Evolutionary conservation across 1,139 yeast genomes (phyloP), one percentile per base, ranked within the genome.

Genomic region (Scheffersomyces stambukii): DNA sequence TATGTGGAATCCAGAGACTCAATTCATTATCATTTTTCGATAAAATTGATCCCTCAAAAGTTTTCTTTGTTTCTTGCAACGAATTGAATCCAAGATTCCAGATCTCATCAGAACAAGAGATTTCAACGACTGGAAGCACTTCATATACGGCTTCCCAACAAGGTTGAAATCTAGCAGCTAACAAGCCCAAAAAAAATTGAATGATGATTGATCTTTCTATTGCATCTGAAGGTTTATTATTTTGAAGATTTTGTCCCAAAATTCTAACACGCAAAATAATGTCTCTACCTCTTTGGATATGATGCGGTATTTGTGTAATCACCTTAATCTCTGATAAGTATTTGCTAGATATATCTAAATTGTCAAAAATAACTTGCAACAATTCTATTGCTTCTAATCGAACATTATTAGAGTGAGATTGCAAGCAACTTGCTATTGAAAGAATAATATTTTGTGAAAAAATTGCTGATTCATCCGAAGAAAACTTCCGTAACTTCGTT

Each of bases 101-200:
- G 1, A 84, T 64, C 5, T 61, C 36, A 0, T 54, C 54, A 5
- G 69, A 64, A 30, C 71, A 60, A 29, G 65, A 66, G 8, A 56
- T 61, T 8, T 63, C 54, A 7, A 81, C 53, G n/a, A 35, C 25
- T 1, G 80, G 75, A 7, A 84, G 47, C 5, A 73, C 68, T 37
- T 81, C 91, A 32, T 68, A 61, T 3, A 83, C 81, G 4, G 83
- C 84, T 13, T 75, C 72, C 95, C 95, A 86, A 16, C 81, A 68
- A 2, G 98, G 98, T 37, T 86, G 83, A 45, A 91, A 88, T 37
- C 75, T 74, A 26, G 79, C 78, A 1, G 88, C 69, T 28, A 89
- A 58, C 38, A 83, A 64, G 16, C 96, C 97, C 51, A 86, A 76
- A 30, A 81, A 39, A 48, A 70, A 84, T 20, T 71, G 65, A 11